Base-by-base conservation (phyloP, 2,329 filamentous ascomycete species). In the Rosellinia necatrix region DNA sequence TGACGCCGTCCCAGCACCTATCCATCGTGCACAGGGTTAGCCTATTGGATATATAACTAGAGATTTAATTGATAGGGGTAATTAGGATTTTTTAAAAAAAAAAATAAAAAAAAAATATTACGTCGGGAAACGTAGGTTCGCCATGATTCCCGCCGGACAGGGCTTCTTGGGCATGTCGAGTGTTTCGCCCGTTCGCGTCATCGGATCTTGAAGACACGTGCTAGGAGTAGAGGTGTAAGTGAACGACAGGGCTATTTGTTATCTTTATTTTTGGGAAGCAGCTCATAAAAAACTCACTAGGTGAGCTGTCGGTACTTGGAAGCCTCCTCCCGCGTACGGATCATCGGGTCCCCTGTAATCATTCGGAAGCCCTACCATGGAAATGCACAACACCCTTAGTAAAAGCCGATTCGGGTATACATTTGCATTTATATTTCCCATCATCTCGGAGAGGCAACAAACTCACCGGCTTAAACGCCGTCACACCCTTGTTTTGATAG, bases 1-100 rank as follows among this genome's bases (percentile, higher is more conserved):
- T 72, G 9, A 71, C 69, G 27, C 80, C 81, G 51, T 83, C 73
- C 80, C 81, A 83, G 71, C 80, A 83, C 3, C 61, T 64, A 15
- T 4, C 40, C n/a, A 48, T 13, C 46, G 19, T n/a, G 32, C 6
- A 3, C 3, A 15, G 9, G 17, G 37, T 32, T 37, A 19, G 38
- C 13, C 6, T 7, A 21, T 19, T n/a, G n/a, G n/a, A n/a, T n/a
- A n/a, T n/a, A n/a, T n/a, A n/a, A n/a, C n/a, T n/a, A n/a, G n/a
- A n/a, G n/a, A n/a, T n/a, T n/a, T n/a, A n/a, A n/a, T n/a, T n/a
- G 19, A 7, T 5, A 22, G 22, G 19, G 43, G 12, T 32, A 32
- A 2, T 3, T 13, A 19, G 15, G 19, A 27, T 19, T 29, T 21
- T 6, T 21, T 17, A 32, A 40, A 48, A 10, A 27, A 17, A 21